These are phyloP conservation scores for Vigna radiata DNA, from an alignment of 306 rosid genomes.

Conservation along the genomic window DNA sequence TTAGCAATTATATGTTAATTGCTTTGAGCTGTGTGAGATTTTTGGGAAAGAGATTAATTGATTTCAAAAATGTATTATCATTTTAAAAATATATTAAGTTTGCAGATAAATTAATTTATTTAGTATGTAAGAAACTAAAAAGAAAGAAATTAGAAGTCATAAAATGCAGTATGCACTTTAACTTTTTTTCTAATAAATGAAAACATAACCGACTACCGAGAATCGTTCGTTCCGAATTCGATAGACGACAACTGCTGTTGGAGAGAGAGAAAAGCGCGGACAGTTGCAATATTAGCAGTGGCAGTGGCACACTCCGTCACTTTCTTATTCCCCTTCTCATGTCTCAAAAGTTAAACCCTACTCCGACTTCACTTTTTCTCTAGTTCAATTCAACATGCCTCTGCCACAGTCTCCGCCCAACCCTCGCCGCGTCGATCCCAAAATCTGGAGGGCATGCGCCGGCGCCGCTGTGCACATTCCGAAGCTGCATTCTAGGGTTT, in stretches of 20 bases:
- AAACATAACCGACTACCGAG: not conserved
- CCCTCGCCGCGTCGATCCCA: conserved; percentile 48
- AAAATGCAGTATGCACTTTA: no score
- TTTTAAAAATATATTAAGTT: no score
- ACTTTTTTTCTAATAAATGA: no score
- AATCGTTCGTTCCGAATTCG: not conserved
- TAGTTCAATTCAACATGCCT: conserved; percentile 10
- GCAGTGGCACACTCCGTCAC: not conserved
- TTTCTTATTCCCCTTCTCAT: not conserved
- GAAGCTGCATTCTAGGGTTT: conserved; percentile 66
- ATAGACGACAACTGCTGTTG: not conserved
- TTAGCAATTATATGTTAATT: no score
- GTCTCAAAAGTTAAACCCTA: conserved; percentile 1
- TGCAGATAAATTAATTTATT: no score
- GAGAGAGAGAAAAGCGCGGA: not conserved
- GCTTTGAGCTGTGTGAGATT: no score
- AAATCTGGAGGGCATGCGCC: conserved; percentile 77
- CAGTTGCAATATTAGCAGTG: not conserved
- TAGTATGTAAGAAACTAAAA: no score
- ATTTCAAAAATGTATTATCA: no score
- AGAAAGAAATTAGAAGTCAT: no score
- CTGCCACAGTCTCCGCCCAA: conserved; percentile 36
- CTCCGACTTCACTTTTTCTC: not conserved
- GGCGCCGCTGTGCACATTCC: conserved; percentile 64
- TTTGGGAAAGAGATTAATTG: no score